Evolutionary conservation across 139 green algal genomes (phyloP).

Genomic region (Astrephomene gubernaculifera): DNA sequence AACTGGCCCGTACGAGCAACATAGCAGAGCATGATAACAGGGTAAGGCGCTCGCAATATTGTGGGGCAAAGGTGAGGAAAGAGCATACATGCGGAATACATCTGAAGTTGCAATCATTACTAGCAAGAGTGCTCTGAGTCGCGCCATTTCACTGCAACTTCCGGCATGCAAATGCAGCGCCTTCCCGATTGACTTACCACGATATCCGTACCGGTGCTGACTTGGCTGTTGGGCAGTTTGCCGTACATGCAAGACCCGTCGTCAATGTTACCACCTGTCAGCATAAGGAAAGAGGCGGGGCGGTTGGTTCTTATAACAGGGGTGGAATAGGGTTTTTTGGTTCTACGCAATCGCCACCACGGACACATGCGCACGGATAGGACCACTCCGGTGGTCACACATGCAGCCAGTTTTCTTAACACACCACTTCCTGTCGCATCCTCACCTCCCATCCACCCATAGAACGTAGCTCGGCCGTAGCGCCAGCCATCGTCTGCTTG

Average conservation of each 20-base stretch:
- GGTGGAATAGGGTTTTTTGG: background rate
- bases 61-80: background rate
- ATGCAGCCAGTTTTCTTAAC: background rate
- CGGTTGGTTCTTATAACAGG: background rate
- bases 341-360: background rate
- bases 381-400: background rate
- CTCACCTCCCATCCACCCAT: background rate
- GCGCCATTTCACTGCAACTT: background rate
- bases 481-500: conserved; percentile 11
- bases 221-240: conserved; percentile 13
- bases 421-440: background rate
- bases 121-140: background rate
- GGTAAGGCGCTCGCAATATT: background rate
- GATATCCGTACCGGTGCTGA: conserved; percentile 49
- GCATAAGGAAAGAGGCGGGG: background rate
- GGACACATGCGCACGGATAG: background rate
- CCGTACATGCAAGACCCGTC: conserved; percentile 42
- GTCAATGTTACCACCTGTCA: conserved; percentile 23
- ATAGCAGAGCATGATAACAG: background rate
- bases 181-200: background rate
- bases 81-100: background rate
- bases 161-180: background rate
- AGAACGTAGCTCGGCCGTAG: conserved; percentile 14
- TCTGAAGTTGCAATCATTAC: too few relatives aligned
- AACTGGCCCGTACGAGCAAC: background rate